phyloP scores from a whole-genome alignment of 192 early-diverging fungal genomes.

The Rhizophagus sp. region DNA sequence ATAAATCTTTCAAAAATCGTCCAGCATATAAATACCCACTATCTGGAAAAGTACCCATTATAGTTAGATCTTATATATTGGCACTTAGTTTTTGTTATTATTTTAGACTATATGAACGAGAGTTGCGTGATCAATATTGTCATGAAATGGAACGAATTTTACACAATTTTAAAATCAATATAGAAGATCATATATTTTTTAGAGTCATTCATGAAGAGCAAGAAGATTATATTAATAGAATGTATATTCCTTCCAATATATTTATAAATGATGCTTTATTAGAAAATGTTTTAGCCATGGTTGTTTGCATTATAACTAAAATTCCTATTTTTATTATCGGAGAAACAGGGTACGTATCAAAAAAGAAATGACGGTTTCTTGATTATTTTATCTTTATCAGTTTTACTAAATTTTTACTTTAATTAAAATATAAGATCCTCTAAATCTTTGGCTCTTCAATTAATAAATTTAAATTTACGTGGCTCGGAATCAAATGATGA shows the following conservation, averaged over 20 bases:
- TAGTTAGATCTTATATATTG: not conserved
- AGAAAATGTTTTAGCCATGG: constrained; percentile 20
- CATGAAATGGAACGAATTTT: constrained; percentile 7
- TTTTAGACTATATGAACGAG: constrained; percentile 18
- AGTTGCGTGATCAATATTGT: not conserved
- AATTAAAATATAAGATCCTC: not conserved
- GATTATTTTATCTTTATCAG: too few relatives aligned
- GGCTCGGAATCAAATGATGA: constrained; percentile 18
- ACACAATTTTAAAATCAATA: not conserved
- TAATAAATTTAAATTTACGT: constrained; percentile 29
- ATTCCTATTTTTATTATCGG: constrained; percentile 29
- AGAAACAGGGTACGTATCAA: not conserved
- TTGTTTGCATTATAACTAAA: constrained; percentile 28
- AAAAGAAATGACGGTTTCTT: not conserved
- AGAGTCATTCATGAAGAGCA: constrained; percentile 6
- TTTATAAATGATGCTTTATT: constrained; percentile 11
- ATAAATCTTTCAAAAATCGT: not conserved
- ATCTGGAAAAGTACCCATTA: not conserved
- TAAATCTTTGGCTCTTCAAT: constrained; percentile 24
- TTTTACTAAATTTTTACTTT: too few relatives aligned
- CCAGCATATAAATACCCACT: not conserved
- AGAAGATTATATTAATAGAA: constrained; percentile 7
- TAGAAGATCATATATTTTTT: not conserved
- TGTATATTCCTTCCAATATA: not conserved
- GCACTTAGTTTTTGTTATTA: constrained; percentile 20